Evolutionary conservation across 2,329 filamentous ascomycete genomes (phyloP).

Genomic region (Penicillium corylophilum): DNA sequence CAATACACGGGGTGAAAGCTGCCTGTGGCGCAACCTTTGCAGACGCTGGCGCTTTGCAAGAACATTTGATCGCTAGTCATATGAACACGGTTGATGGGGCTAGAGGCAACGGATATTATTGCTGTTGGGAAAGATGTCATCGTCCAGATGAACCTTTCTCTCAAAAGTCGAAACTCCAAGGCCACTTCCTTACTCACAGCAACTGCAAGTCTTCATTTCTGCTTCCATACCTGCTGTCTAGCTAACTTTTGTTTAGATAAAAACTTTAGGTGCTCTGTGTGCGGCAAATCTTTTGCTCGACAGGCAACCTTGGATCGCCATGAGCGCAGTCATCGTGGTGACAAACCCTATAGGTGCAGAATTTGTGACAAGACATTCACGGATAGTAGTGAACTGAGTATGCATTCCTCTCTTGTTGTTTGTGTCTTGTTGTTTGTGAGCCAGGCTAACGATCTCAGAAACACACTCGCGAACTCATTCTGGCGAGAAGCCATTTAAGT

Average conservation of each 20-base stretch:
- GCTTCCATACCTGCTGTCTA: too few species aligned
- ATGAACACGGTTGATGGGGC: conserved; percentile 39
- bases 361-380: conserved; percentile 45
- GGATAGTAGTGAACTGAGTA: conserved; percentile 47
- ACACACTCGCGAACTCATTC: conserved; percentile 45
- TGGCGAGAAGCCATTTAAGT: conserved; percentile 46
- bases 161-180: conserved; percentile 47
- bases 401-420: conserved; percentile 5
- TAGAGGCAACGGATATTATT: conserved; percentile 45
- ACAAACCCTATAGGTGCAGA: conserved; percentile 45
- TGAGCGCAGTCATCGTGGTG: conserved; percentile 45
- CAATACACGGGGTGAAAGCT: conserved; percentile 25
- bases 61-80: conserved; percentile 40
- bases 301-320: conserved; percentile 46
- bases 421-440: background rate
- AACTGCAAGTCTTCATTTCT: conserved; percentile 36
- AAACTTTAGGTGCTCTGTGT: conserved; percentile 43
- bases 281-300: conserved; percentile 43
- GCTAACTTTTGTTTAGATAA: conserved; percentile 32
- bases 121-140: conserved; percentile 45
- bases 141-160: conserved; percentile 46
- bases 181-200: conserved; percentile 46
- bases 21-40: conserved; percentile 39
- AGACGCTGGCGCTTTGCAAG: conserved; percentile 38
- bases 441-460: conserved; percentile 34